Evolutionary conservation across 805 yeast genomes (phyloP), one percentile per base, ranked within the genome.

Genomic region (Yamadazyma nakazawae): DNA sequence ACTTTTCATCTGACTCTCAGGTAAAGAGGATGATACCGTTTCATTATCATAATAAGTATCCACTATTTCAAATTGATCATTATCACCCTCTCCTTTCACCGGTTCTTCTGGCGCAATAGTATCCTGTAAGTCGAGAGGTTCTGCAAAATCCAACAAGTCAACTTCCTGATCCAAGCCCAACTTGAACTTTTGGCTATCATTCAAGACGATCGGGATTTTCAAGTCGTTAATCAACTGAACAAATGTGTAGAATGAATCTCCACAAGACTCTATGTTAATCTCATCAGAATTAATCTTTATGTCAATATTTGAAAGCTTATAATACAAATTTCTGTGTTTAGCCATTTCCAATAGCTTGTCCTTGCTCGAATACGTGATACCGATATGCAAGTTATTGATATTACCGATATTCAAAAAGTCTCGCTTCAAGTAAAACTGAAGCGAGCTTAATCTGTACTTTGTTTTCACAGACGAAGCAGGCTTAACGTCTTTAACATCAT

Each of bases 171-270:
- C 54, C 2, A 68, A 57, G 9, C 55, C 60, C 0, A 73, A 66
- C 41, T 72, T 79, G 60, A 76, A 85, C 62, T 82, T 86, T 31
- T 79, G 78, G 2, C 79, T 80, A 49, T 81, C 82, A 0, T 74
- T 70, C 50, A 85, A 81, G 6, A 74, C 63, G 1, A 87, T 63
- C 0, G 91, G 90, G 12, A 79, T 80, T 54, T 85, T 87, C 55
- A 91, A 68, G 56, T 89, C 96, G 49, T 79, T 82, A 9, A 84
- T 52, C 8, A 87, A 56, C 51, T 85, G 95, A 2, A 81, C 50
- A 36, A 91, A 62, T 11, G 92, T 79, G 56, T 88, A 85, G 0
- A 82, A 75, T 0, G 97, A 88, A 60, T 91, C 98, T 1, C 96
- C 92, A 67, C 97, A 90, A 2, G 84, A 48, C 21, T 81, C 82